Base-by-base conservation (phyloP, 1,139 yeast genomes). In the Sugiyamaella grinbergsii region DNA sequence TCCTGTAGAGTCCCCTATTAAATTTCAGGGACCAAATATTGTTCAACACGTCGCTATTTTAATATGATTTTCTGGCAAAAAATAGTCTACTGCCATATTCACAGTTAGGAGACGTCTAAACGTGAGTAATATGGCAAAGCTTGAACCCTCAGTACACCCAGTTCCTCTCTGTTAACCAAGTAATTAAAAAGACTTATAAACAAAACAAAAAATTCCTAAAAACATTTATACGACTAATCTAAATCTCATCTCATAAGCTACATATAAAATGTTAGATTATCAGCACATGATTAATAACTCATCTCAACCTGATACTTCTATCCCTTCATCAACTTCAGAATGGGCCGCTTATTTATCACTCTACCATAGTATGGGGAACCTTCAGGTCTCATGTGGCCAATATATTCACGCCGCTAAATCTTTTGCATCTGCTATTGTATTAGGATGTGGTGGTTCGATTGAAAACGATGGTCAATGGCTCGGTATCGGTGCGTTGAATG, bases 301-400 rank as follows among this genome's bases (percentile, higher is more conserved):
- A 6, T 20, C 38, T 31, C 47, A 20, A 6, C 37, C 31, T 2
- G 5, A 8, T 11, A 8, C 40, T 13, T 6, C 47, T 11, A 37
- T 11, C 16, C 26, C 32, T 36, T 50, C 31, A 32, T 47, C 53
- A 28, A 47, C 60, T 5, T 41, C 53, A 4, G 56, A 62, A 20
- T 62, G 67, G 62, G 52, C 63, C 13, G 54, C 60, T 31, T 61
- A 58, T 36, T 50, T 66, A 16, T 58, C 63, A 6, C 56, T 66
- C 5, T 58, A 58, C 31, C 67, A 65, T 49, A 55, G 67, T 4
- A 51, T 65, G 44, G 70, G 70, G 2, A 64, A 64, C 45, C 43
- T 59, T 16, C 55, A 56, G 22, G 56, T 57, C n/a, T 47, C 63
- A 13, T 43, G 52, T 29, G 56, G 54, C 6, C 47, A 53, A 19